Percentiles rank a stretch among this genome's conserved stretches.
Conservation (phyloP, 208 protist species). For the Crithidia thermophila region DNA sequence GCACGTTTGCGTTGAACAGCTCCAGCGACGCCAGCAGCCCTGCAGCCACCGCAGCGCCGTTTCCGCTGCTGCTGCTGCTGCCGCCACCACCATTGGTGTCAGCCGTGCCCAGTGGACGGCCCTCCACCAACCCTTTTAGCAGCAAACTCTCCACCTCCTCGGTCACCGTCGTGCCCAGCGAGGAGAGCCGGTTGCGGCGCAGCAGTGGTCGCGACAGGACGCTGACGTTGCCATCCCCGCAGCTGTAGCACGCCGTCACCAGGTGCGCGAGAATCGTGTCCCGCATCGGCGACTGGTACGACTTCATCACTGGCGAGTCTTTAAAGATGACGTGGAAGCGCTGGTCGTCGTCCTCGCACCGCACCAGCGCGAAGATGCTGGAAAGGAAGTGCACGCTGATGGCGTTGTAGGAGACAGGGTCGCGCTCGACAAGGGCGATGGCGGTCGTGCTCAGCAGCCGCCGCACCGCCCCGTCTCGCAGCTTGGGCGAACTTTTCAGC, state of each 20-base stretch:
- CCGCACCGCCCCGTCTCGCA: constrained; percentile 45
- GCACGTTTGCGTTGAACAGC: constrained; percentile 93
- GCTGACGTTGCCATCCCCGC: constrained; percentile 72
- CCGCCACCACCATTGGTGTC: not conserved
- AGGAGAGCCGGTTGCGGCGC: constrained; percentile 72
- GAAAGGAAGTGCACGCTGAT: constrained; percentile 69
- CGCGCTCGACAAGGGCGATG: constrained; percentile 84
- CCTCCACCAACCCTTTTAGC: constrained; percentile 67
- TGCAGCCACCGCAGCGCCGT: constrained; percentile 9
- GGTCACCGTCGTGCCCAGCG: constrained; percentile 45
- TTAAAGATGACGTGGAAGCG: constrained; percentile 83
- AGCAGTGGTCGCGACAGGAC: constrained; percentile 54
- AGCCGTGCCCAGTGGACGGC: constrained; percentile 9
- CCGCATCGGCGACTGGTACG: constrained; percentile 82
- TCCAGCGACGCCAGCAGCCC: constrained; percentile 34
- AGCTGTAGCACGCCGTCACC: constrained; percentile 73
- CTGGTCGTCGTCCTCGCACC: constrained; percentile 84
- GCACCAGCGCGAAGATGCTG: constrained; percentile 78
- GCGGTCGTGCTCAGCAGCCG: constrained; percentile 79
- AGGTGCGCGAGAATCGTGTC: constrained; percentile 89
- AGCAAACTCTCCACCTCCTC: constrained; percentile 89
- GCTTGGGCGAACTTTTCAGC: constrained; percentile 57
- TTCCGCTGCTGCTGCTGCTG: not conserved
- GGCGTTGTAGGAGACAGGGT: constrained; percentile 84
- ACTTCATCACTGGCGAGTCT: constrained; percentile 59